phyloP scores from a whole-genome alignment of 345 rosid species.

The Linum trigynum region DNA sequence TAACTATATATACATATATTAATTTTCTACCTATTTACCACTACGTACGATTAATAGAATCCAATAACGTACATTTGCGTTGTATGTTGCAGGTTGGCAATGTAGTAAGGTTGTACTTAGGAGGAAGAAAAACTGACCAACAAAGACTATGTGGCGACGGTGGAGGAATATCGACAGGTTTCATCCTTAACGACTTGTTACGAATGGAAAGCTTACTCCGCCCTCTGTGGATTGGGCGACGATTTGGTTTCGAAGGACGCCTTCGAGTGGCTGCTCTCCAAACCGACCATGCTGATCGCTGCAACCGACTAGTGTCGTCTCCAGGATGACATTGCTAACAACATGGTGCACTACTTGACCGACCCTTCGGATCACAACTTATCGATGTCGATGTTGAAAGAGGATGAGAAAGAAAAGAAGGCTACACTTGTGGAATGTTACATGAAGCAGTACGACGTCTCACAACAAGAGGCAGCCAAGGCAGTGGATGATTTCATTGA shows the following conservation, averaged over 20 bases:
- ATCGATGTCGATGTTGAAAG: background rate
- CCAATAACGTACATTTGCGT: no score
- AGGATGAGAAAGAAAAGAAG: background rate
- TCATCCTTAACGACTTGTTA: no score
- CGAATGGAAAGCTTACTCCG: background rate
- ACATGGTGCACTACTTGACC: background rate
- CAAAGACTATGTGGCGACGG: no score
- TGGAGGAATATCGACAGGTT: no score
- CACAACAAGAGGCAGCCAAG: background rate
- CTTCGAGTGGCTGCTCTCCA: background rate
- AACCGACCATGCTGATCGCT: background rate
- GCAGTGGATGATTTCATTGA: background rate
- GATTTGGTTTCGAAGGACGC: background rate
- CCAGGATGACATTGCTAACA: background rate
- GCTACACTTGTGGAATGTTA: constrained; percentile 1
- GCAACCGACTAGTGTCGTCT: background rate
- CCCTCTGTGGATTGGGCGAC: background rate
- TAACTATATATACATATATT: no score
- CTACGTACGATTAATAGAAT: no score
- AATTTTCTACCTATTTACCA: no score
- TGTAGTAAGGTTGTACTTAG: no score
- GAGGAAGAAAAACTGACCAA: no score
- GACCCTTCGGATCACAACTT: no score
- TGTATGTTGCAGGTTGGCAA: no score
- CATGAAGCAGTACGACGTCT: constrained; percentile 1